Percentiles rank a stretch among this genome's conserved stretches.
phyloP scores from a whole-genome alignment of 805 yeast genomes.

The Candida endomychidarum region DNA sequence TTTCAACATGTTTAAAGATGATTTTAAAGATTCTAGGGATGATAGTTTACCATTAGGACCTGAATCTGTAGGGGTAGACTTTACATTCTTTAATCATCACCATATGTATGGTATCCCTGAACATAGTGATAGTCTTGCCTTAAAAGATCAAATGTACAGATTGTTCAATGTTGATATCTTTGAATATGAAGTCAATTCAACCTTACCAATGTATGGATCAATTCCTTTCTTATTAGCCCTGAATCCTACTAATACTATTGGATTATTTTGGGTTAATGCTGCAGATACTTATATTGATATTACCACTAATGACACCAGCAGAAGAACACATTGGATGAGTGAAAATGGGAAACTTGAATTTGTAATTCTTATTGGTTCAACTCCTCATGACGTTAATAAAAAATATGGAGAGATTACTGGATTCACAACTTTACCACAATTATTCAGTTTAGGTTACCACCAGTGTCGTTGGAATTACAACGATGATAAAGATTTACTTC shows the following conservation, averaged over 20 bases:
- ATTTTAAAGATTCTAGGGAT: slow-evolving; percentile 60
- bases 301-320: slow-evolving; percentile 8
- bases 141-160: slow-evolving; percentile 74
- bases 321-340: slow-evolving; percentile 86
- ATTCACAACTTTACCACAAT: slow-evolving; percentile 65
- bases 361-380: slow-evolving; percentile 60
- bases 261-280: slow-evolving; percentile 87
- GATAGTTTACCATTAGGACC: slow-evolving; percentile 83
- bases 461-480: slow-evolving; percentile 98
- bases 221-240: slow-evolving; percentile 84
- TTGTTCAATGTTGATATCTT: slow-evolving; percentile 92
- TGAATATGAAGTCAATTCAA: slow-evolving; percentile 82
- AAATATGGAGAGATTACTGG: slow-evolving; percentile 76
- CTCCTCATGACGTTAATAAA: slow-evolving; percentile 54
- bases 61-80: slow-evolving; percentile 82
- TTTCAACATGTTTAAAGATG: slow-evolving; percentile 68
- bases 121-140: slow-evolving; percentile 78
- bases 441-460: slow-evolving; percentile 85
- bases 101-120: slow-evolving; percentile 95
- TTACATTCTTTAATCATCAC: slow-evolving; percentile 56
- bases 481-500: slow-evolving; percentile 81
- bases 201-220: slow-evolving; percentile 91
- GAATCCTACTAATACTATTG: slow-evolving; percentile 50
- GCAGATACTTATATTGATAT: slow-evolving; percentile 93
- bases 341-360: slow-evolving; percentile 85